phyloP scores from a whole-genome alignment of 2,329 filamentous ascomycete genomes.

The Penicillium hesseltinei region DNA sequence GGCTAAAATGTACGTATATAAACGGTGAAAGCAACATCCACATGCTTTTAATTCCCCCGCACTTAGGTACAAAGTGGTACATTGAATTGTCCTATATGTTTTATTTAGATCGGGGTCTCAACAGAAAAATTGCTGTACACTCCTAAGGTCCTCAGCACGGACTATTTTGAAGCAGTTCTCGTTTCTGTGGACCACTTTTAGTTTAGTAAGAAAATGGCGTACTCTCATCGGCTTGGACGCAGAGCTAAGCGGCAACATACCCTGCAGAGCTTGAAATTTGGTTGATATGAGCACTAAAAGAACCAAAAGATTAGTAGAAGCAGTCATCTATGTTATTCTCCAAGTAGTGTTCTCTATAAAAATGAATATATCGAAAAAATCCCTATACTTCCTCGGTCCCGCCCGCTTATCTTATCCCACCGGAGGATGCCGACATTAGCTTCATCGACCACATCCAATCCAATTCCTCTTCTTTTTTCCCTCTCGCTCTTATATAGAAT shows the following conservation, averaged over 20 bases:
- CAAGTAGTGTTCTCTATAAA: not conserved
- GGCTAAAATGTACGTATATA: not conserved
- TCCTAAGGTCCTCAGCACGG: not conserved
- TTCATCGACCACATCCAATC: constrained; percentile 4
- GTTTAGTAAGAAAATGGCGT: not conserved
- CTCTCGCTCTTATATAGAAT: not conserved
- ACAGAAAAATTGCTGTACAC: not conserved
- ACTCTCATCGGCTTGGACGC: not conserved
- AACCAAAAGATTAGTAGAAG: too few species aligned
- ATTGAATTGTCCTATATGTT: not conserved
- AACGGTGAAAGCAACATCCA: not conserved
- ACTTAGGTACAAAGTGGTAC: not conserved
- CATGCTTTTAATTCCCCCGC: not conserved
- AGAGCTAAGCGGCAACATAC: not conserved
- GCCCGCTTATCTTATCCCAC: constrained; percentile 15
- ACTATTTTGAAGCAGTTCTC: not conserved
- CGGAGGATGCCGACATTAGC: constrained; percentile 14
- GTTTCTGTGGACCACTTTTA: not conserved
- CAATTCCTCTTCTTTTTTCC: not conserved
- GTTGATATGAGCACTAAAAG: not conserved
- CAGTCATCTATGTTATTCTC: too few species aligned
- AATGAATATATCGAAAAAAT: not conserved
- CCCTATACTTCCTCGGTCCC: constrained; percentile 4
- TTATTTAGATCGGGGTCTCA: not conserved
- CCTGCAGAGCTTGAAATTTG: not conserved